Conservation (phyloP, 495 filamentous ascomycete species). For the Aspergillus conjunctus region DNA sequence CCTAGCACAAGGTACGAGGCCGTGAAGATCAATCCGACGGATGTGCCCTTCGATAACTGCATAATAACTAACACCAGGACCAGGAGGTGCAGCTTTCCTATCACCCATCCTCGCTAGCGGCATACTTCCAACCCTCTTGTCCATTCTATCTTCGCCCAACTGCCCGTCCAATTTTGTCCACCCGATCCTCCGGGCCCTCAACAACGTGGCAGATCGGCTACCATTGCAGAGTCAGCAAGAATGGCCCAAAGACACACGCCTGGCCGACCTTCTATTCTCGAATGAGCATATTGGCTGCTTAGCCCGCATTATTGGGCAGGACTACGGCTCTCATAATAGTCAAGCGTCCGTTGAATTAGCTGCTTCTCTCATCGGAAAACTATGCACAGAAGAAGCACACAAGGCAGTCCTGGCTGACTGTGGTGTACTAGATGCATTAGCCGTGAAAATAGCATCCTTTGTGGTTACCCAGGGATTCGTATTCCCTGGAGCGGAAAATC, state of each 20-base stretch:
- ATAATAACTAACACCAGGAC: conserved; percentile 25
- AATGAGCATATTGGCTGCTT: conserved; percentile 59
- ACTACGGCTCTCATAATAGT: conserved; percentile 45
- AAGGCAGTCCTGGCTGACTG: conserved; percentile 67
- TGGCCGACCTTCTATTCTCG: conserved; percentile 68
- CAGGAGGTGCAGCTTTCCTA: conserved; percentile 82
- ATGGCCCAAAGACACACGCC: conserved; percentile 45
- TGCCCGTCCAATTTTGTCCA: conserved; percentile 66
- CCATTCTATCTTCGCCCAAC: conserved; percentile 64
- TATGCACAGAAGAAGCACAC: conserved; percentile 69
- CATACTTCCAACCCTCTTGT: conserved; percentile 66
- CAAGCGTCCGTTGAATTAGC: conserved; percentile 71
- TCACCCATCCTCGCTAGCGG: conserved; percentile 67
- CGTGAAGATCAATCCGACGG: background rate
- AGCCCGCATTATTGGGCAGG: conserved; percentile 64
- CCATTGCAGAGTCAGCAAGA: conserved; percentile 51
- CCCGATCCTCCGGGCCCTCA: conserved; percentile 73
- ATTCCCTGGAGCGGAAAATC: conserved; percentile 52
- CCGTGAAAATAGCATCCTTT: conserved; percentile 73
- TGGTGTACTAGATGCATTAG: conserved; percentile 79
- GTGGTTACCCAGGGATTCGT: conserved; percentile 67
- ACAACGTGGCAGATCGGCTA: conserved; percentile 68
- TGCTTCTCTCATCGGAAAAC: conserved; percentile 66
- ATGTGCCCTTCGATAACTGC: background rate
- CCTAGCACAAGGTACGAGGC: conserved; percentile 73